Evolutionary conservation across 1,139 yeast species (phyloP).

Genomic region (Sugiyamaella xylanicola): DNA sequence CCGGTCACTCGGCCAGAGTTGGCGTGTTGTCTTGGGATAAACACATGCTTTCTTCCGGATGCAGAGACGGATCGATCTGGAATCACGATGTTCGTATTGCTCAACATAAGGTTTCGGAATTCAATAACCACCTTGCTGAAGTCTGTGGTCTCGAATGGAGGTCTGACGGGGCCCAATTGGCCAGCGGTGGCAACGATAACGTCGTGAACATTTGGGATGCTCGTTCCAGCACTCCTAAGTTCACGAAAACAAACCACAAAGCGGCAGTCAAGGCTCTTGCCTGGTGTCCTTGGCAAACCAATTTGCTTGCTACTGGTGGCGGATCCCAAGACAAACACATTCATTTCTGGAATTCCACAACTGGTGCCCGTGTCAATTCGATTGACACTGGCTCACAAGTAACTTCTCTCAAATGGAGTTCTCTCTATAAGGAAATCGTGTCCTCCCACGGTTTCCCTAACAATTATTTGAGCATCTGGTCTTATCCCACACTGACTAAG

Average conservation of each 20-base stretch:
- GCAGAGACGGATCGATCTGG: constrained; percentile 78
- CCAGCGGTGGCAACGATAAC: constrained; percentile 95
- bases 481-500: constrained; percentile 82
- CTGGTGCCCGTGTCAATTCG: constrained; percentile 83
- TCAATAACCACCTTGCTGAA: constrained; percentile 78
- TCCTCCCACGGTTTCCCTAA: constrained; percentile 95
- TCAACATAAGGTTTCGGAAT: constrained; percentile 64
- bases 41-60: constrained; percentile 80
- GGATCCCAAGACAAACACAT: constrained; percentile 89
- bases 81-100: constrained; percentile 93
- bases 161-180: constrained; percentile 79
- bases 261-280: constrained; percentile 96
- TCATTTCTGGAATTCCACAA: constrained; percentile 93
- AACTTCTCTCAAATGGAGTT: constrained; percentile 90
- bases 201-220: constrained; percentile 95
- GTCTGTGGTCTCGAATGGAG: constrained; percentile 92
- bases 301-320: constrained; percentile 92
- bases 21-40: constrained; percentile 87
- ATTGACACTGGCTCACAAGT: constrained; percentile 95
- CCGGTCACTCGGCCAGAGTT: constrained; percentile 69
- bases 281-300: constrained; percentile 90
- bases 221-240: constrained; percentile 72
- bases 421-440: constrained; percentile 75
- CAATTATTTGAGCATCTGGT: constrained; percentile 79
- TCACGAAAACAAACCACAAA: constrained; percentile 74